phyloP scores from a whole-genome alignment of 2,329 filamentous ascomycete genomes.

The Davidsoniella virescens region DNA sequence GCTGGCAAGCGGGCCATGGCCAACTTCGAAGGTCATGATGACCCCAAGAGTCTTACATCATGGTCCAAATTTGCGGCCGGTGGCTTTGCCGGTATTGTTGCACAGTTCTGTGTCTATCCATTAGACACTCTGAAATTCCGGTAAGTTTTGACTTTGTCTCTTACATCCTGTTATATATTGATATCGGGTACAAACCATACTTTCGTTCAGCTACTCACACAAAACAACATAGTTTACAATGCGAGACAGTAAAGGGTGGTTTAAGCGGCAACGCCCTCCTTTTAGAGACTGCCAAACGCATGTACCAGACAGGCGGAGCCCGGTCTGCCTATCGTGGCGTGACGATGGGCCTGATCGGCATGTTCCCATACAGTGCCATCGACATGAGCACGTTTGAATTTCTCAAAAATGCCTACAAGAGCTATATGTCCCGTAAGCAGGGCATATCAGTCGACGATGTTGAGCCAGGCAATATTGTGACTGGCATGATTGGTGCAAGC shows the following conservation, averaged over 20 bases:
- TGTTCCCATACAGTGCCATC: constrained; percentile 96
- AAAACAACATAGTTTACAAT: constrained; percentile 59
- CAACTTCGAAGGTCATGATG: constrained; percentile 71
- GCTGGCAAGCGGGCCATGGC: constrained; percentile 79
- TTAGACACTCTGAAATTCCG: constrained; percentile 68
- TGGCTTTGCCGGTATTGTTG: constrained; percentile 82
- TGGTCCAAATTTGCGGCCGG: constrained; percentile 84
- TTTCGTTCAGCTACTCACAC: not conserved
- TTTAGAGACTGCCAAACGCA: constrained; percentile 65
- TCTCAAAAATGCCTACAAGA: constrained; percentile 59
- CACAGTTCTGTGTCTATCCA: constrained; percentile 92
- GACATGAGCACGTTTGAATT: constrained; percentile 93
- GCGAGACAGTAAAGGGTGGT: constrained; percentile 77
- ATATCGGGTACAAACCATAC: not conserved
- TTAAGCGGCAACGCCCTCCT: constrained; percentile 72
- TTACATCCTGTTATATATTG: not conserved
- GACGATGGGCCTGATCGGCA: constrained; percentile 83
- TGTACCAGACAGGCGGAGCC: constrained; percentile 63
- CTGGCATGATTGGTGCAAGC: constrained; percentile 76
- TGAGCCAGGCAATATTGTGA: constrained; percentile 62
- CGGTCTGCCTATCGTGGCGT: constrained; percentile 77
- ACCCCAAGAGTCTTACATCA: constrained; percentile 62
- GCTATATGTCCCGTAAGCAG: constrained; percentile 49
- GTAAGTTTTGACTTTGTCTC: constrained; percentile 16
- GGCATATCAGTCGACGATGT: constrained; percentile 73